Conservation (phyloP, 176 grass and related monocot species). For the Phyllostachys edulis region DNA sequence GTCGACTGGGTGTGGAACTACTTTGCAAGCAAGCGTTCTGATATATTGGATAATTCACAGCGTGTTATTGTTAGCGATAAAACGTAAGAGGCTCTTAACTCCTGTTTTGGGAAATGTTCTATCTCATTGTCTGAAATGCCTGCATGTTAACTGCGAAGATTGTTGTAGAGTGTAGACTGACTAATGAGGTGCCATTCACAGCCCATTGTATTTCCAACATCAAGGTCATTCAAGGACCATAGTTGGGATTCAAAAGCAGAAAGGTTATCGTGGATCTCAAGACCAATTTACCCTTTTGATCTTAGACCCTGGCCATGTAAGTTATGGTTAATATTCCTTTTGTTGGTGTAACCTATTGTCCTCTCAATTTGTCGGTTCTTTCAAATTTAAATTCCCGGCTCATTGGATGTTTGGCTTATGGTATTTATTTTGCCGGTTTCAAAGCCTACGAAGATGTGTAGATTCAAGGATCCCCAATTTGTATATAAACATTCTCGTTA, state of each 20-base stretch:
- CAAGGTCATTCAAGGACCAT: constrained; percentile 94
- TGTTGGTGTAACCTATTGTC: neutral
- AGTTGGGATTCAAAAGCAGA: constrained; percentile 95
- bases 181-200: constrained; percentile 24
- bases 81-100: constrained; percentile 54
- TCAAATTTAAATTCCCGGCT: neutral
- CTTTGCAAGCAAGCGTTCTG: constrained; percentile 48
- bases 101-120: constrained; percentile 21
- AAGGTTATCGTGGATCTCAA: constrained; percentile 38
- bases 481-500: neutral
- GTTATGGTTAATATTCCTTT: constrained; percentile 10
- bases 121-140: constrained; percentile 11
- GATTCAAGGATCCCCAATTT: neutral
- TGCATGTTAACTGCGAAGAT: neutral
- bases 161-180: constrained; percentile 18
- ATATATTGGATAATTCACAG: constrained; percentile 36
- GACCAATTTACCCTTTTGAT: constrained; percentile 63
- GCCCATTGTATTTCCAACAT: constrained; percentile 95
- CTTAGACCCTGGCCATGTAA: constrained; percentile 89
- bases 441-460: neutral
- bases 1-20: constrained; percentile 95
- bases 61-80: constrained; percentile 61
- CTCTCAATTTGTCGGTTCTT: neutral
- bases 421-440: neutral
- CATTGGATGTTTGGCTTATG: neutral